Evolutionary conservation across 768 basidiomycete genomes (phyloP).

Genomic region (Gelatoporia subvermispora): DNA sequence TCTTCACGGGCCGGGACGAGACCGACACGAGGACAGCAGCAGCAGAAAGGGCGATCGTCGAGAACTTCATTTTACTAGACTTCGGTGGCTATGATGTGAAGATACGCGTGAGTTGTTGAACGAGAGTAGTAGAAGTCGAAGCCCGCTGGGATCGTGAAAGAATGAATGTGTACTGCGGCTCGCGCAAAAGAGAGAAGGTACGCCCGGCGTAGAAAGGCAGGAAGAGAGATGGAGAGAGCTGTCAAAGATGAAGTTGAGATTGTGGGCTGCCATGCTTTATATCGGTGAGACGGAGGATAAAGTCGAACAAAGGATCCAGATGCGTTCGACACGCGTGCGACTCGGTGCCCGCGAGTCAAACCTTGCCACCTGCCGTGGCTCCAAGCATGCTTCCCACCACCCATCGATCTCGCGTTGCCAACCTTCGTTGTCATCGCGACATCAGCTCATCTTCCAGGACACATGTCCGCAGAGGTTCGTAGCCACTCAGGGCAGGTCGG

Average conservation of each 20-base stretch:
- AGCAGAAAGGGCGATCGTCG: slow-evolving; percentile 25
- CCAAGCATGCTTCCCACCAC: too few relatives aligned
- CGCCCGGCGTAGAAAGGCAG: slow-evolving; percentile 15
- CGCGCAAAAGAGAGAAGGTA: slow-evolving; percentile 9
- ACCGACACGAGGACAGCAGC: slow-evolving; percentile 32
- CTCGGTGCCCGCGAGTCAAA: too few relatives aligned
- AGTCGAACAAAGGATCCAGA: too few relatives aligned
- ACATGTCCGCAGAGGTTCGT: too few relatives aligned
- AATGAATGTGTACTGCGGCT: slow-evolving; percentile 12
- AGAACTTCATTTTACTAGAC: slow-evolving; percentile 28
- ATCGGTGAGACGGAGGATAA: too few relatives aligned
- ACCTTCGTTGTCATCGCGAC: too few relatives aligned
- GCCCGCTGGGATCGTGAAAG: neutral
- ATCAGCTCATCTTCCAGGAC: too few relatives aligned
- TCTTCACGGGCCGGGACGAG: slow-evolving; percentile 37
- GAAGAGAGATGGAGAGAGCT: slow-evolving; percentile 8
- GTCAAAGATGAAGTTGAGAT: slow-evolving; percentile 1
- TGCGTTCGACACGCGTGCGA: too few relatives aligned
- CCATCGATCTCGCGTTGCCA: too few relatives aligned
- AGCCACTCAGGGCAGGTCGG: too few relatives aligned
- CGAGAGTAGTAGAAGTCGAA: slow-evolving; percentile 2
- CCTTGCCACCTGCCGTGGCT: too few relatives aligned
- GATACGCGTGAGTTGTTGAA: slow-evolving; percentile 4
- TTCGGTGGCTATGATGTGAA: slow-evolving; percentile 3
- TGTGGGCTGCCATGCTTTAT: neutral